Conservation (phyloP, 805 yeast species). For the Suhomyces prunicola region DNA sequence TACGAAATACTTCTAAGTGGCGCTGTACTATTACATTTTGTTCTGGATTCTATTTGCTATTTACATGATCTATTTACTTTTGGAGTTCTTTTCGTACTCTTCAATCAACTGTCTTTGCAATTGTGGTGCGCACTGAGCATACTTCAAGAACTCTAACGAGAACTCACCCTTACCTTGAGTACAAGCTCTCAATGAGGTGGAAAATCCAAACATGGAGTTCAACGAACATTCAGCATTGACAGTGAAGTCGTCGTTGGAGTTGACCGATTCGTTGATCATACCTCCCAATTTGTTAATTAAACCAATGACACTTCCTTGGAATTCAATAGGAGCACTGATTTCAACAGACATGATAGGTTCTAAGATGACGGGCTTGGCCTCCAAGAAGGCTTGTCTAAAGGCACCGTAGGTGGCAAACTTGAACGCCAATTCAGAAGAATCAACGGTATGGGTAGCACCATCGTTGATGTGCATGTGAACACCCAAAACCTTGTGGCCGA, state of each 20-base stretch:
- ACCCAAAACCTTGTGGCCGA: conserved; percentile 92
- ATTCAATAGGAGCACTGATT: conserved; percentile 92
- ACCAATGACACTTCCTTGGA: conserved; percentile 91
- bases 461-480: conserved; percentile 91
- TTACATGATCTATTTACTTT: conserved; percentile 18
- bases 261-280: conserved; percentile 88
- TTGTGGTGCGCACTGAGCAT: conserved; percentile 86
- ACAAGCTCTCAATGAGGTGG: conserved; percentile 89
- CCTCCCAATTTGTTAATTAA: conserved; percentile 90
- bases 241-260: conserved; percentile 91
- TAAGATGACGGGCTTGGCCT: conserved; percentile 79
- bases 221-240: conserved; percentile 94
- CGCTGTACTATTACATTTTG: not conserved
- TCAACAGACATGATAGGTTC: conserved; percentile 97
- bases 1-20: no score
- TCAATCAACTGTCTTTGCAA: conserved; percentile 87
- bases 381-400: conserved; percentile 84
- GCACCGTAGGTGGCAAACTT: conserved; percentile 90
- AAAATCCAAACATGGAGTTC: conserved; percentile 94
- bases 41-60: conserved; percentile 3
- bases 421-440: conserved; percentile 93
- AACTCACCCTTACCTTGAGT: conserved; percentile 99
- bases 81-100: conserved; percentile 49
- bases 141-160: conserved; percentile 88
- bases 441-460: conserved; percentile 97